Evolutionary conservation across 1,284 basidiomycete species (phyloP), one percentile per base, ranked within the genome.

Genomic region (Heterobasidion parviporum): DNA sequence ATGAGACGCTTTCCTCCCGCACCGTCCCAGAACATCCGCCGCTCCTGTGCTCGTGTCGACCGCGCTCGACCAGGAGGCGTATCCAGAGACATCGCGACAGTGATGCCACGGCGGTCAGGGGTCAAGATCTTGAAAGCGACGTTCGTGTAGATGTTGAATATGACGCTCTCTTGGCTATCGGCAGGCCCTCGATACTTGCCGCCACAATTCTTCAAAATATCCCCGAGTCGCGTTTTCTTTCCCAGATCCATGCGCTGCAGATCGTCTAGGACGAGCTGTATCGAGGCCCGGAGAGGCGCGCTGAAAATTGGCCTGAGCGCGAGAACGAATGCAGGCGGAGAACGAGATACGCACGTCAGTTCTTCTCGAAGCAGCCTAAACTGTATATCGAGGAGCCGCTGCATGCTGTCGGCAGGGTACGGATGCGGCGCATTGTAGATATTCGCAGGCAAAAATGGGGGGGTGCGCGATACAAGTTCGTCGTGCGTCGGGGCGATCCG

Each of bases 311-410:
- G 26, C 26, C 26, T 26, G 26, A 26, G 26, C 26, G 26, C 54
- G 26, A 60, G 41, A 10, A 49, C 49, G 38, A 10, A 20, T 41
- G 15, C 44, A 50, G 16, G 35, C 12, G 56, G 2, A 49, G 20
- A 44, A 36, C 36, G 7, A 32, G 6, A 44, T 6, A 71, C 80
- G 41, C 64, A 83, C 83, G 76, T 80, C 12, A 87, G 67, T 59
- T 89, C 87, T 59, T 87, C 86, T 38, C 87, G 72, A 43, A 89
- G 67, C 0, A 89, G 73, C 35, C 87, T 78, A 62, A 87, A 89
- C 60, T 89, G 84, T 2, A 83, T 75, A 55, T 89, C 87, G 7
- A 87, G 66, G 15, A 81, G 67, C 10, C 79, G 70, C 54, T 84
- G 74, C 77, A 87, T 84, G 33, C 78, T 80, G 12, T 75, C 73